Evolutionary conservation across 805 yeast species (phyloP).

Genomic region (Wickerhamomyces silvicola): DNA sequence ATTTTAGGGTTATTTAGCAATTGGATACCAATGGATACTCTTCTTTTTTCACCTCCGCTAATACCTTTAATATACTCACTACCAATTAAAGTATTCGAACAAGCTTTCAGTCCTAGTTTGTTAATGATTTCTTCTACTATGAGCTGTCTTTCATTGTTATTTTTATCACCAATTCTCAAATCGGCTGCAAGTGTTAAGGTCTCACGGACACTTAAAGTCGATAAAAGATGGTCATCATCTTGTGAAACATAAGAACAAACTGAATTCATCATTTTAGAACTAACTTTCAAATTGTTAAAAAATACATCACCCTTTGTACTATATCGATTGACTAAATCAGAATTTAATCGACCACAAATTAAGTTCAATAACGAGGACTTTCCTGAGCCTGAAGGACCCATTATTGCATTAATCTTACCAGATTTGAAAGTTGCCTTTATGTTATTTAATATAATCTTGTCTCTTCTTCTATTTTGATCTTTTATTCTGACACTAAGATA

Average conservation of each 20-base stretch:
- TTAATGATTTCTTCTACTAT: slow-evolving; percentile 54
- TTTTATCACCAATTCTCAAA: slow-evolving; percentile 47
- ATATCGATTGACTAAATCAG: slow-evolving; percentile 23
- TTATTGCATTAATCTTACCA: slow-evolving; percentile 57
- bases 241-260: slow-evolving; percentile 78
- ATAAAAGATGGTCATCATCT: slow-evolving; percentile 67
- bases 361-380: slow-evolving; percentile 61
- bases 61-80: slow-evolving; percentile 60
- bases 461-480: slow-evolving; percentile 2
- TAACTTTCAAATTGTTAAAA: slow-evolving; percentile 35
- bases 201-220: slow-evolving; percentile 72
- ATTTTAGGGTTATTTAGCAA: slow-evolving; percentile 67
- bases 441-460: slow-evolving; percentile 15
- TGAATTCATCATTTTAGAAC: slow-evolving; percentile 31
- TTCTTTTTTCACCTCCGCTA: slow-evolving; percentile 76
- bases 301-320: slow-evolving; percentile 35
- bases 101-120: slow-evolving; percentile 63
- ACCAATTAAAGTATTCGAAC: slow-evolving; percentile 71
- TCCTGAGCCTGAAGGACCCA: slow-evolving; percentile 83
- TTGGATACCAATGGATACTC: slow-evolving; percentile 81
- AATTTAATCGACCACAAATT: slow-evolving; percentile 52
- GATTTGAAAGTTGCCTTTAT: slow-evolving; percentile 19
- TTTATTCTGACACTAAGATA: slow-evolving; percentile 12
- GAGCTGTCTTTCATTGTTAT: slow-evolving; percentile 34
- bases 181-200: slow-evolving; percentile 68